Conservation (phyloP, 139 green algal genomes). For the Coelastrella sp. region DNA sequence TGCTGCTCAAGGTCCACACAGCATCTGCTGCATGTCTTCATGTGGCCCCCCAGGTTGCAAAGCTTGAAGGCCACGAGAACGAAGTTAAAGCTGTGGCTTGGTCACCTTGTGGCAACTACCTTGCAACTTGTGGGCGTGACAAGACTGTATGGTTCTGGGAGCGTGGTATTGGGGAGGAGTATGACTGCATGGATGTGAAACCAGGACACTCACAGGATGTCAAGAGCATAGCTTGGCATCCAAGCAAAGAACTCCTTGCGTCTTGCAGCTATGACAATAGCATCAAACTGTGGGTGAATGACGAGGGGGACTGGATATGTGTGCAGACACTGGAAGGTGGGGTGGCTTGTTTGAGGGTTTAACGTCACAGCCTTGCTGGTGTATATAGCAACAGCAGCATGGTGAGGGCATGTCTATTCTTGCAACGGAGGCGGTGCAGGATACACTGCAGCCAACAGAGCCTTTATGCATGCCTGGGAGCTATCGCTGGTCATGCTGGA, state of each 20-base stretch:
- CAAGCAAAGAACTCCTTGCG: constrained; percentile 84
- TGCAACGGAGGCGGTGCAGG: not conserved
- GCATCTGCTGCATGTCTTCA: not conserved
- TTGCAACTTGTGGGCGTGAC: constrained; percentile 96
- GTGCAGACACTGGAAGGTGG: constrained; percentile 82
- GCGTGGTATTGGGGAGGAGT: constrained; percentile 83
- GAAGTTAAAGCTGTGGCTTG: constrained; percentile 97
- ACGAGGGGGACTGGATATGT: constrained; percentile 89
- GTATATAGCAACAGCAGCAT: not conserved
- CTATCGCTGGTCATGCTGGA: too few relatives aligned
- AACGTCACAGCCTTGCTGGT: not conserved
- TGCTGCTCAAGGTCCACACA: too few relatives aligned
- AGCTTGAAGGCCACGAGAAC: constrained; percentile 94
- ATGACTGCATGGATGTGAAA: constrained; percentile 96
- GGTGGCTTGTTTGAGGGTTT: not conserved
- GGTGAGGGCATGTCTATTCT: not conserved
- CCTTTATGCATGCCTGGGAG: too few relatives aligned
- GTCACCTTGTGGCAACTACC: constrained; percentile 78
- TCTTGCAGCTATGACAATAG: constrained; percentile 93
- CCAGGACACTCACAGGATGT: constrained; percentile 84
- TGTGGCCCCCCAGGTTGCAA: constrained; percentile 61
- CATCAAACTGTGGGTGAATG: constrained; percentile 90
- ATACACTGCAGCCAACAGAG: not conserved
- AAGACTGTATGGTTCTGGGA: constrained; percentile 99
- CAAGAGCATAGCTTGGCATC: constrained; percentile 95